Evolutionary conservation across 495 filamentous ascomycete genomes (phyloP), one percentile per base, ranked within the genome.

Genomic region (Talaromyces ruber): DNA sequence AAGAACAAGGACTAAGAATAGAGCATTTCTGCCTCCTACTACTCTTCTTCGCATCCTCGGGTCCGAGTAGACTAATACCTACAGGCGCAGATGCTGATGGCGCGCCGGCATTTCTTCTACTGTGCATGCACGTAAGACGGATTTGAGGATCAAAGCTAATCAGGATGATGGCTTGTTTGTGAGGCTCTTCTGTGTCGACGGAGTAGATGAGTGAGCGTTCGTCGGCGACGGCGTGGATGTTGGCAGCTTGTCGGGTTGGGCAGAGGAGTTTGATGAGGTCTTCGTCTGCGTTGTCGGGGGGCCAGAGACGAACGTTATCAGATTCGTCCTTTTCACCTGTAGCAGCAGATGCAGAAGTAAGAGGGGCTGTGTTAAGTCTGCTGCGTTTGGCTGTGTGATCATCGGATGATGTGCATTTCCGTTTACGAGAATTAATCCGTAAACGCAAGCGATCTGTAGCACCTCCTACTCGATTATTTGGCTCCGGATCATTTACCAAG

Each of bases 81-180:
- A 66, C 16, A 50, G 52, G 55, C 8, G 55, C 14, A 47, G 58
- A 29, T 26, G 22, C 18, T n/a, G 25, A n/a, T 39, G 21, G 29
- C 28, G 18, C 12, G n/a, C 55, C 30, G 55, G 18, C 12, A 54
- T 34, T 34, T 22, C 32, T 55, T 62, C 37, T 47, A 47, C 8
- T 62, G 8, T n/a, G 54, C 61, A 78, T 51, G 2, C 64, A 68
- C 2, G 71, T 67, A 14, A 84, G 62, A 60, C 72, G 76, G 43
- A 82, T 72, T 3, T 75, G 64, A 0, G 87, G 82, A 64, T 91
- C 87, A 65, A 88, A 91, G 37, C 80, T 85, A 56, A 91, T 67
- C 39, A 88, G 77, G 7, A 89, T 72, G 30, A 91, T 65, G 0
- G 81, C 78, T 25, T 79, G 74, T 22, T 68, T 59, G 0, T 59